A percentile compares a stretch with the other conserved stretches of the same genome.
phyloP scores from a whole-genome alignment of 2,329 filamentous ascomycete genomes.

The Tolypocladium guangdongense region DNA sequence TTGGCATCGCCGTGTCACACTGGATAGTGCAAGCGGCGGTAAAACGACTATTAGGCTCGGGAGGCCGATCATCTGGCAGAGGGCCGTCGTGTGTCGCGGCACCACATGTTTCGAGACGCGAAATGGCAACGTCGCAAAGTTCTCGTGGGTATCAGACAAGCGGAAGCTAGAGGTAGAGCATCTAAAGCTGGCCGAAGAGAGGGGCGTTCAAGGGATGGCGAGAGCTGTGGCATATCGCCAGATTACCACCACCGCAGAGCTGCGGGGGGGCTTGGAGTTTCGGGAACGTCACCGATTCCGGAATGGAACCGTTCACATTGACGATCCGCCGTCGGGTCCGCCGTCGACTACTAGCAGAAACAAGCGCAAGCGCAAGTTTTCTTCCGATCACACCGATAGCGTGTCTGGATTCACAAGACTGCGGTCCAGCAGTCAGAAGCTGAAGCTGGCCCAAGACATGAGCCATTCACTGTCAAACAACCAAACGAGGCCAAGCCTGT shows the following conservation, averaged over 20 bases:
- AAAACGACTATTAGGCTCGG: conserved; percentile 1
- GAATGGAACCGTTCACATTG: not conserved
- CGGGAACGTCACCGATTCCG: conserved; percentile 1
- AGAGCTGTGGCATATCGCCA: conserved; percentile 6
- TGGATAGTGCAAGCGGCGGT: conserved; percentile 1
- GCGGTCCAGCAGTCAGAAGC: conserved; percentile 5
- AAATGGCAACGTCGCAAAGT: conserved; percentile 8
- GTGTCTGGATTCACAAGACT: conserved; percentile 4
- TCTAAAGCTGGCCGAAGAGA: conserved; percentile 6
- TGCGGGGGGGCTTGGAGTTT: conserved; percentile 6
- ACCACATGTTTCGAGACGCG: conserved; percentile 8
- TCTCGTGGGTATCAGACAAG: conserved; percentile 4
- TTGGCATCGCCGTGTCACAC: not conserved
- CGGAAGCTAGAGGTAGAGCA: conserved; percentile 6
- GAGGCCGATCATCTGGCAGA: conserved; percentile 5
- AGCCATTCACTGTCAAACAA: not conserved
- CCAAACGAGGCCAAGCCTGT: conserved; percentile 4
- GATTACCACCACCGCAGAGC: conserved; percentile 6
- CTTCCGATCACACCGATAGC: conserved; percentile 1
- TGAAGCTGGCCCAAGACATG: conserved; percentile 1
- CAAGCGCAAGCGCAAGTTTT: conserved; percentile 4
- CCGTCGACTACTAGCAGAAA: not conserved
- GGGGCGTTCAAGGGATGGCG: conserved; percentile 7
- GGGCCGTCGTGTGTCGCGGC: conserved; percentile 6
- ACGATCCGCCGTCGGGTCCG: conserved; percentile 2